Conservation (phyloP, 1,284 basidiomycete genomes). For the Mycena citricolor region DNA sequence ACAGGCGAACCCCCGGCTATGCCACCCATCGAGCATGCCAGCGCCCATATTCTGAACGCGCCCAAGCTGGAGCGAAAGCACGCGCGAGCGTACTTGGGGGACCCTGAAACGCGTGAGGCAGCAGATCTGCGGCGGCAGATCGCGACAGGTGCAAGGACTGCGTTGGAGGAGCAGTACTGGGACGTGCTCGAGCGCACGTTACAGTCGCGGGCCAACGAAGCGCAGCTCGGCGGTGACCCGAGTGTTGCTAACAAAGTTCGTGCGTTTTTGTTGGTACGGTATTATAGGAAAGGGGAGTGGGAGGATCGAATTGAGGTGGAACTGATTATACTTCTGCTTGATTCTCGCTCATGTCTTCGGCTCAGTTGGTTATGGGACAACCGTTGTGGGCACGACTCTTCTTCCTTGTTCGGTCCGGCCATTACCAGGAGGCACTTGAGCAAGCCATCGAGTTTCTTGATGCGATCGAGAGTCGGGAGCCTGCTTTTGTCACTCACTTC, state of each 20-base stretch:
- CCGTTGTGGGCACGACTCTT: conserved; percentile 94
- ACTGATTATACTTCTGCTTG: background rate
- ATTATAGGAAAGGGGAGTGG: conserved; percentile 83
- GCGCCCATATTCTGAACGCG: conserved; percentile 75
- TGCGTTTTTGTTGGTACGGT: conserved; percentile 80
- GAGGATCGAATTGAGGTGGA: conserved; percentile 79
- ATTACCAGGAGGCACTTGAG: conserved; percentile 76
- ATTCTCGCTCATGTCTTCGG: conserved; percentile 3
- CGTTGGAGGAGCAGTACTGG: conserved; percentile 85
- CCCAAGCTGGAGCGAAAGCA: conserved; percentile 72
- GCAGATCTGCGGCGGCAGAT: conserved; percentile 65
- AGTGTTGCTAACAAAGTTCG: conserved; percentile 87
- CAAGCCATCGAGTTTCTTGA: conserved; percentile 74
- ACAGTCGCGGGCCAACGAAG: conserved; percentile 82
- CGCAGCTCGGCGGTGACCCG: conserved; percentile 89
- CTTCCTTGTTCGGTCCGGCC: conserved; percentile 87
- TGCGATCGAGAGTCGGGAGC: conserved; percentile 79
- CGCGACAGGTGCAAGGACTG: conserved; percentile 69
- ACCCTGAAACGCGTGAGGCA: conserved; percentile 67
- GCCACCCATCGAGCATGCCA: conserved; percentile 71
- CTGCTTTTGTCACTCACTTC: conserved; percentile 83
- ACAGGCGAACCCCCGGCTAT: conserved; percentile 65
- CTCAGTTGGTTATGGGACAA: conserved; percentile 76
- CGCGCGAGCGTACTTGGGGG: conserved; percentile 70
- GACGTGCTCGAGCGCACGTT: conserved; percentile 83